Evolutionary conservation across 805 yeast genomes (phyloP).

Genomic region (Saturnispora zaruensis): DNA sequence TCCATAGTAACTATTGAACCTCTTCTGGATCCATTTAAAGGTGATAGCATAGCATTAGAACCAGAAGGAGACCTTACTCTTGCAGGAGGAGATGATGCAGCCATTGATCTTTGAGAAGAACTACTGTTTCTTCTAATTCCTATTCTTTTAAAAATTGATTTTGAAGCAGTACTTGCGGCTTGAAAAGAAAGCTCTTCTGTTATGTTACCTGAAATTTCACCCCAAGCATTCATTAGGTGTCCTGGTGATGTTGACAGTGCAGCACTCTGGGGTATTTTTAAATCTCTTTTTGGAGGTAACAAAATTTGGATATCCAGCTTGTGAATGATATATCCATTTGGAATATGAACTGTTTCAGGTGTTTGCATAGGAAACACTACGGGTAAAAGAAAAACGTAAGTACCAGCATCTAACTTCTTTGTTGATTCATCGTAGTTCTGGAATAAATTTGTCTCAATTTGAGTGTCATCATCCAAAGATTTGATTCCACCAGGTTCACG

Average conservation of each 20-base stretch:
- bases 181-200: neutral
- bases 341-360: conserved; percentile 51
- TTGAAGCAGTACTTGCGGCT: conserved; percentile 5
- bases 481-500: conserved; percentile 15
- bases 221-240: conserved; percentile 11
- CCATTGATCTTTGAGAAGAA: conserved; percentile 10
- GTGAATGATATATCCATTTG: conserved; percentile 42
- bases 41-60: neutral
- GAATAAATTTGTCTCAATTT: conserved; percentile 16
- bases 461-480: conserved; percentile 5
- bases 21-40: neutral
- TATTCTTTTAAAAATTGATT: conserved; percentile 20
- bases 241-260: conserved; percentile 31
- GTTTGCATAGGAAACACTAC: conserved; percentile 50
- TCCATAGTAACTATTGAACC: neutral
- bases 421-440: conserved; percentile 7
- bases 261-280: conserved; percentile 26
- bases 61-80: conserved; percentile 3
- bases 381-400: conserved; percentile 61
- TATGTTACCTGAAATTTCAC: neutral
- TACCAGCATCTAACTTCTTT: conserved; percentile 46
- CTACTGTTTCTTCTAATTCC: conserved; percentile 16
- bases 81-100: conserved; percentile 10
- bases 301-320: conserved; percentile 33
- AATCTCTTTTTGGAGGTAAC: conserved; percentile 19